Percentiles rank a stretch among this genome's conserved stretches.
These are phyloP conservation scores for Tephrocybe sp. DNA, from an alignment of 768 basidiomycete genomes.

Conservation along the genomic window DNA sequence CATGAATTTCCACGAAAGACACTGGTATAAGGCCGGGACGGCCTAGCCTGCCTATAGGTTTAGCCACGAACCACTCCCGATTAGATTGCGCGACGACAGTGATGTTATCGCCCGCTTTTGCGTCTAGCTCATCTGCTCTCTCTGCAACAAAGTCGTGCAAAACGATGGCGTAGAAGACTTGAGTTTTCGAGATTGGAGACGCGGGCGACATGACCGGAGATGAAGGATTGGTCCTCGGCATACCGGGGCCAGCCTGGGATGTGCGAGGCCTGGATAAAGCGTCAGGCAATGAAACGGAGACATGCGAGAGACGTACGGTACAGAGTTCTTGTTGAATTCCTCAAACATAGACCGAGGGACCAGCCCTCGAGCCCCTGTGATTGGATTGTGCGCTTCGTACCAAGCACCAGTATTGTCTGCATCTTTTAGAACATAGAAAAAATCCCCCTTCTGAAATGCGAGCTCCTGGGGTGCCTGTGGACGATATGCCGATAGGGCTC, in stretches of 20 bases:
- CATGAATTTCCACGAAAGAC: slow-evolving; percentile 94
- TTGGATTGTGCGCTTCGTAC: slow-evolving; percentile 95
- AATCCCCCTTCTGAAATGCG: slow-evolving; percentile 90
- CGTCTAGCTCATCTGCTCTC: slow-evolving; percentile 93
- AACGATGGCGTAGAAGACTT: slow-evolving; percentile 91
- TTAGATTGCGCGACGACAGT: slow-evolving; percentile 99
- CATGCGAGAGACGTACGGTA: slow-evolving; percentile 46
- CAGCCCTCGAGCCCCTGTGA: slow-evolving; percentile 85
- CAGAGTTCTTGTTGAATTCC: slow-evolving; percentile 74
- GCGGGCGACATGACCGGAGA: slow-evolving; percentile 26
- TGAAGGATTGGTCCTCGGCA: slow-evolving; percentile 15
- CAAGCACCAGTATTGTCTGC: slow-evolving; percentile 54
- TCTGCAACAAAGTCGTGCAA: slow-evolving; percentile 96
- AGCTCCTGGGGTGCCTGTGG: slow-evolving; percentile 81
- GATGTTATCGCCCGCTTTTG: slow-evolving; percentile 89
- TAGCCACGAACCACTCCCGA: slow-evolving; percentile 99
- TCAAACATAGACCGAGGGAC: slow-evolving; percentile 89
- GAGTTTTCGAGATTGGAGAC: slow-evolving; percentile 38
- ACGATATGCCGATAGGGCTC: slow-evolving; percentile 66
- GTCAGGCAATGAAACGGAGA: slow-evolving; percentile 4
- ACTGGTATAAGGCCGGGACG: slow-evolving; percentile 97
- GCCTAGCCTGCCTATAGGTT: slow-evolving; percentile 92
- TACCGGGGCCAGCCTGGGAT: slow-evolving; percentile 35
- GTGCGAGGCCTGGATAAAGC: slow-evolving; percentile 34
- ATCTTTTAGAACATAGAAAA: slow-evolving; percentile 93